These are phyloP conservation scores for Coelastrella sp. DNA, from an alignment of 139 green algal genomes.

Conservation along the genomic window DNA sequence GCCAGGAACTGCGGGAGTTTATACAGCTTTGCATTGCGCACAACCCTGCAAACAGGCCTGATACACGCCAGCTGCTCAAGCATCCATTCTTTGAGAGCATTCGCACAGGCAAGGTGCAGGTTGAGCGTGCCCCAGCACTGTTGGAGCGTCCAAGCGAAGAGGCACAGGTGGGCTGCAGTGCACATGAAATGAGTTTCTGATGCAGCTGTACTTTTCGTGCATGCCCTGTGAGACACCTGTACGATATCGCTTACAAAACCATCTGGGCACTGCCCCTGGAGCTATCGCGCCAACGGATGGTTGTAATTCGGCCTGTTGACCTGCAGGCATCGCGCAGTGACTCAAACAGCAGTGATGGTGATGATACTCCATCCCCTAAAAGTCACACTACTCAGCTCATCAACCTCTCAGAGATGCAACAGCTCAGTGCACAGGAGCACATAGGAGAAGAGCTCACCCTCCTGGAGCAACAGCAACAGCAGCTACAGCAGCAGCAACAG, in stretches of 20 bases:
- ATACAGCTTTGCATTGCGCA: constrained; percentile 91
- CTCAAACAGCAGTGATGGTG: constrained; percentile 29
- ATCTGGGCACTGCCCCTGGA: too few relatives aligned
- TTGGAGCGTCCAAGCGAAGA: constrained; percentile 35
- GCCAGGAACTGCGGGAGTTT: constrained; percentile 84
- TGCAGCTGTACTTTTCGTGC: not conserved
- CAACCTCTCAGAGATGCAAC: constrained; percentile 51
- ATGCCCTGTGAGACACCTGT: too few relatives aligned
- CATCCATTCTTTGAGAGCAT: constrained; percentile 92
- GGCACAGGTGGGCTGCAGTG: constrained; percentile 30
- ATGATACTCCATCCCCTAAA: constrained; percentile 38
- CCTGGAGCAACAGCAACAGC: constrained; percentile 41
- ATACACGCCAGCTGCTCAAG: constrained; percentile 91
- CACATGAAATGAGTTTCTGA: not conserved
- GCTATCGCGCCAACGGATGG: not conserved
- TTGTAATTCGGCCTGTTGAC: not conserved
- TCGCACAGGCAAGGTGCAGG: constrained; percentile 56
- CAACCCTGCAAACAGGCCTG: constrained; percentile 74
- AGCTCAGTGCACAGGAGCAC: constrained; percentile 29
- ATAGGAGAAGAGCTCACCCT: not conserved
- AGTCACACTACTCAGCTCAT: constrained; percentile 50
- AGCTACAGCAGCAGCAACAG: constrained; percentile 41
- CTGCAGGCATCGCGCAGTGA: not conserved
- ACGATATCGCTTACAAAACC: too few relatives aligned
- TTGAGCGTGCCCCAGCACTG: constrained; percentile 10